phyloP scores from a whole-genome alignment of 83 land plant genomes.

The Picea engelmannii region DNA sequence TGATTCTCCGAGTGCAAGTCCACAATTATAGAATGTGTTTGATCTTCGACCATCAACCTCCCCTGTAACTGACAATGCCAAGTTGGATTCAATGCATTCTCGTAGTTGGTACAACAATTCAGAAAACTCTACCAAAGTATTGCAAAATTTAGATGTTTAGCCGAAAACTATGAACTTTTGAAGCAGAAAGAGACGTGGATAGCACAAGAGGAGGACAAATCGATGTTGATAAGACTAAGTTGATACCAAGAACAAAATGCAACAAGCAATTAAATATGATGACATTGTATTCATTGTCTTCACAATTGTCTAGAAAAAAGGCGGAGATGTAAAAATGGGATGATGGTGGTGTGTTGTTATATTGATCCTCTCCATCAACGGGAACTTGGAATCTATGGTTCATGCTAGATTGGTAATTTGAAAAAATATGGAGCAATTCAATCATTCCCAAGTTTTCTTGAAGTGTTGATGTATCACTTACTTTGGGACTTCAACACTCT shows the following conservation, averaged over 20 bases:
- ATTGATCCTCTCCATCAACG: no score
- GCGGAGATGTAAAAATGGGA: no score
- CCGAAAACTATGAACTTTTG: background rate
- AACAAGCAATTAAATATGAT: background rate
- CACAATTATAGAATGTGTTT: background rate
- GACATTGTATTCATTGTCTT: no score
- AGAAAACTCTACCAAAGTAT: background rate
- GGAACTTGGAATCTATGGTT: no score
- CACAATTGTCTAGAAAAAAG: no score
- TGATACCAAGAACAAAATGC: background rate
- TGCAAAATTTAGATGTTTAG: background rate
- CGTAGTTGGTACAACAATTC: background rate
- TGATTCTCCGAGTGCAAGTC: background rate
- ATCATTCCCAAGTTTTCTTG: no score
- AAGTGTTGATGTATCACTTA: no score
- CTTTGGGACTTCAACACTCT: no score
- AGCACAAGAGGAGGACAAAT: background rate
- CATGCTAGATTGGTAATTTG: no score
- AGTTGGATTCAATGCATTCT: background rate
- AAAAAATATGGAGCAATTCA: no score
- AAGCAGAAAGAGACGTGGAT: background rate
- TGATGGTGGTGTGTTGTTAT: no score
- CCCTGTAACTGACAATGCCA: background rate
- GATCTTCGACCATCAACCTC: background rate
- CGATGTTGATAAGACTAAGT: background rate